phyloP scores from a whole-genome alignment of 1,284 basidiomycete genomes.

The Neolentinus lepideus region DNA sequence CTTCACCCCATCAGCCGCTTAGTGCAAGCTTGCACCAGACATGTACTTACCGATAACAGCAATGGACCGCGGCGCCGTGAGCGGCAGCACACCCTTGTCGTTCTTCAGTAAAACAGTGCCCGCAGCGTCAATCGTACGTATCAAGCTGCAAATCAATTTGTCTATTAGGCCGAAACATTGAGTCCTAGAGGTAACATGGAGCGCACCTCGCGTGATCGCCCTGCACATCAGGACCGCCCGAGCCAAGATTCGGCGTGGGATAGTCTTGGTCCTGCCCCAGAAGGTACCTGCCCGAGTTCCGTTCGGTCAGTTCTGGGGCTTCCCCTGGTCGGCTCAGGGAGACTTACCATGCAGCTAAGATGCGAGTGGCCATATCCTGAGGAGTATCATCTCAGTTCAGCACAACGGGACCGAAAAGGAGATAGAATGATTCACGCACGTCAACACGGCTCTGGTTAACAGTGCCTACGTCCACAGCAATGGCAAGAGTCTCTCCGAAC shows the following conservation, averaged over 20 bases:
- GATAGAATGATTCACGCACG: slow-evolving; percentile 17
- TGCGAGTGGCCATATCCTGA: slow-evolving; percentile 56
- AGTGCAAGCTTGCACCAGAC: slow-evolving; percentile 7
- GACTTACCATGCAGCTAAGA: slow-evolving; percentile 50
- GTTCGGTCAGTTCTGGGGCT: background rate
- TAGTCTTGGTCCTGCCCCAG: slow-evolving; percentile 53
- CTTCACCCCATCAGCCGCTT: slow-evolving; percentile 11
- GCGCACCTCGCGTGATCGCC: slow-evolving; percentile 49
- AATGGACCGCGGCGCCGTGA: slow-evolving; percentile 44
- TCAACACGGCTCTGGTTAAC: slow-evolving; percentile 44
- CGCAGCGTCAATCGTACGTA: slow-evolving; percentile 61
- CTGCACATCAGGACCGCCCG: slow-evolving; percentile 55
- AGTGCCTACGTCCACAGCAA: slow-evolving; percentile 44
- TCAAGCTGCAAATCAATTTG: slow-evolving; percentile 30
- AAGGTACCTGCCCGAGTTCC: slow-evolving; percentile 33
- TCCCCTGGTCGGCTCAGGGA: background rate
- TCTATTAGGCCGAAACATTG: background rate
- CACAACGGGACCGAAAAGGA: slow-evolving; percentile 5
- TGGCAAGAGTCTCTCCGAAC: slow-evolving; percentile 43
- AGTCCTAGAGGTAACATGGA: background rate
- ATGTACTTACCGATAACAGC: slow-evolving; percentile 39
- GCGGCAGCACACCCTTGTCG: slow-evolving; percentile 43
- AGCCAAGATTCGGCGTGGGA: slow-evolving; percentile 35
- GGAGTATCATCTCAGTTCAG: too few species aligned
- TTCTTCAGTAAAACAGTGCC: slow-evolving; percentile 77